Evolutionary conservation across 495 filamentous ascomycete genomes (phyloP).

Genomic region (Lasiosphaeria miniovina): DNA sequence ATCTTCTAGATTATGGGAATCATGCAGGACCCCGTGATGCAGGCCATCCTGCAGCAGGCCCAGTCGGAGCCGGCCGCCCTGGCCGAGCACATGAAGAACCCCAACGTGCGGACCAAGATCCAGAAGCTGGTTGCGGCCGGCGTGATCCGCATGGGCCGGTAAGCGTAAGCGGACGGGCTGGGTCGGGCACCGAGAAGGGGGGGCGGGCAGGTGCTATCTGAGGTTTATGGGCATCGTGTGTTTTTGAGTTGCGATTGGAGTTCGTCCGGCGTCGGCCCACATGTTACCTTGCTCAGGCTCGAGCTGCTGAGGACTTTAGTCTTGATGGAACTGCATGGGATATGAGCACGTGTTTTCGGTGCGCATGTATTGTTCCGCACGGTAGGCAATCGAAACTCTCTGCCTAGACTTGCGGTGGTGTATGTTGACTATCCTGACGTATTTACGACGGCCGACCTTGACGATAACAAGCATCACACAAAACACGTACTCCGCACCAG

Average conservation of each 20-base stretch:
- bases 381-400: background rate
- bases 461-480: background rate
- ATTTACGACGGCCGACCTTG: too few relatives aligned
- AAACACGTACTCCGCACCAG: background rate
- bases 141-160: constrained; percentile 76
- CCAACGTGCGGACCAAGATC: constrained; percentile 76
- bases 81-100: constrained; percentile 95
- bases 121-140: constrained; percentile 90
- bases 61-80: constrained; percentile 89
- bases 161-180: constrained; percentile 29
- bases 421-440: too few relatives aligned
- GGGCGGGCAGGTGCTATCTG: too few relatives aligned
- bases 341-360: constrained; percentile 7
- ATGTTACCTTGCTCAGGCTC: background rate
- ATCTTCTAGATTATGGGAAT: constrained; percentile 73
- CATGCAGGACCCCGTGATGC: constrained; percentile 94
- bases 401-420: too few relatives aligned
- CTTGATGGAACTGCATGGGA: constrained; percentile 10
- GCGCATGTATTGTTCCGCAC: background rate
- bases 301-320: background rate
- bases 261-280: background rate
- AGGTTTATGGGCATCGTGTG: too few relatives aligned
- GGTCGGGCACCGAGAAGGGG: background rate
- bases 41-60: constrained; percentile 93
- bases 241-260: background rate